phyloP scores from a whole-genome alignment of 2,329 filamentous ascomycete genomes.

The Delphinella strobiligena region DNA sequence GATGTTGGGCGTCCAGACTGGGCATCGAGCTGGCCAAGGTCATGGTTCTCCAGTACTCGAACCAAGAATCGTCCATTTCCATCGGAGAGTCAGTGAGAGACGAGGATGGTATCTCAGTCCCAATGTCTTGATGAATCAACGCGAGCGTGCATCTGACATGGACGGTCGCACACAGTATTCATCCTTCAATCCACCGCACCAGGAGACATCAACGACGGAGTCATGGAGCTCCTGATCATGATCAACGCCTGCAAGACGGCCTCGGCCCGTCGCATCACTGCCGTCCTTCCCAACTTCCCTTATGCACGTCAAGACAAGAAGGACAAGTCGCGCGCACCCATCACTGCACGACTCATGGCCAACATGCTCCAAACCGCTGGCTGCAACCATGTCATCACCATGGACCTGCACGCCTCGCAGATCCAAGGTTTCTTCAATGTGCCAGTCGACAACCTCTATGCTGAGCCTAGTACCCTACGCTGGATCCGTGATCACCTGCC shows the following conservation, averaged over 20 bases:
- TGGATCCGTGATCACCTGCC: conserved; percentile 84
- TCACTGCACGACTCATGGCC: conserved; percentile 88
- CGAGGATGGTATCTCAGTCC: conserved; percentile 59
- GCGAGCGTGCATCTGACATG: neutral
- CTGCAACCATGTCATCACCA: conserved; percentile 87
- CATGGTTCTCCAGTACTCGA: conserved; percentile 72
- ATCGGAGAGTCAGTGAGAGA: conserved; percentile 94
- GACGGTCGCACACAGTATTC: conserved; percentile 49
- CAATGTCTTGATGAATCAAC: too few relatives aligned
- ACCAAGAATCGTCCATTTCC: conserved; percentile 79
- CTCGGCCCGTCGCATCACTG: conserved; percentile 81
- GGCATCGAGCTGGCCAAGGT: conserved; percentile 70
- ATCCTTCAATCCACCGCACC: conserved; percentile 91
- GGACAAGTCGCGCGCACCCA: conserved; percentile 89
- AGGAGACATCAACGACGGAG: conserved; percentile 91
- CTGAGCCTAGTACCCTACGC: conserved; percentile 79
- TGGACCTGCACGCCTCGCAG: conserved; percentile 90
- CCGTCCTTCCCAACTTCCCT: conserved; percentile 90
- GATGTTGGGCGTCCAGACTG: too few relatives aligned
- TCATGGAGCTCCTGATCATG: conserved; percentile 98
- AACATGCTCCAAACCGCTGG: conserved; percentile 96
- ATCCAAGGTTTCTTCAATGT: conserved; percentile 94
- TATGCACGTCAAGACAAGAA: conserved; percentile 98
- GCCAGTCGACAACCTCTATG: conserved; percentile 72
- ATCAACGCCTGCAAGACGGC: conserved; percentile 88